phyloP scores from a whole-genome alignment of 495 filamentous ascomycete species.

The Rhizodiscina lignyota region DNA sequence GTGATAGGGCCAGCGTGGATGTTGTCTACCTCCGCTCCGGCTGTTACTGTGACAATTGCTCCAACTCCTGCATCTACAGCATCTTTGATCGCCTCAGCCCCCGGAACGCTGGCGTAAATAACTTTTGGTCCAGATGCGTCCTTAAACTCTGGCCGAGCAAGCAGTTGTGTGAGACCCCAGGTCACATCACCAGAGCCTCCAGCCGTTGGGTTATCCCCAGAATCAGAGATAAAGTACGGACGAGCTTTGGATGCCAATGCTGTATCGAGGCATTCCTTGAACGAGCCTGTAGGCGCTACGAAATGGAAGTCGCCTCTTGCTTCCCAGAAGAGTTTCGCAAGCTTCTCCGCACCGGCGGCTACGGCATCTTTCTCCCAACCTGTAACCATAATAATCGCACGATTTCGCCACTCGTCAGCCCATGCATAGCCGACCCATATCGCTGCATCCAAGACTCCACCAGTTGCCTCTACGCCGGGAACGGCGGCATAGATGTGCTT shows the following conservation, averaged over 20 bases:
- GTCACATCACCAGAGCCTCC: no score
- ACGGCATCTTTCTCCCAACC: conserved; percentile 29
- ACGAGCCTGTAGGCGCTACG: conserved; percentile 35
- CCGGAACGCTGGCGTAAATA: conserved; percentile 41
- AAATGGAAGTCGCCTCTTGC: conserved; percentile 31
- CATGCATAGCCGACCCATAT: conserved; percentile 46
- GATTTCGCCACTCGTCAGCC: conserved; percentile 41
- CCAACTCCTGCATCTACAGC: conserved; percentile 33
- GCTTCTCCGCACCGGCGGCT: conserved; percentile 22
- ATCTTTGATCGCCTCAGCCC: conserved; percentile 26
- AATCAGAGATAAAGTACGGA: no score
- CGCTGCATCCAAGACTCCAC: conserved; percentile 33
- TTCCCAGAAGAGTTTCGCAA: conserved; percentile 36
- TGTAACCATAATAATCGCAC: conserved; percentile 34
- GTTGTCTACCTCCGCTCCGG: conserved; percentile 36
- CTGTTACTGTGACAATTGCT: conserved; percentile 33
- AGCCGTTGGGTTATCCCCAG: no score
- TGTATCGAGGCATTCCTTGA: conserved; percentile 30
- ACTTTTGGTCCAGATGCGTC: conserved; percentile 23
- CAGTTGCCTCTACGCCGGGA: conserved; percentile 24
- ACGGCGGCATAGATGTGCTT: conserved; percentile 35
- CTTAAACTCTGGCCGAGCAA: conserved; percentile 31
- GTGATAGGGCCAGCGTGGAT: conserved; percentile 34
- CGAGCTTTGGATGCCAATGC: conserved; percentile 42
- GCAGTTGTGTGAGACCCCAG: conserved; percentile 31